Base-by-base conservation (phyloP, 306 rosid species). In the Pachyrhizus erosus region DNA sequence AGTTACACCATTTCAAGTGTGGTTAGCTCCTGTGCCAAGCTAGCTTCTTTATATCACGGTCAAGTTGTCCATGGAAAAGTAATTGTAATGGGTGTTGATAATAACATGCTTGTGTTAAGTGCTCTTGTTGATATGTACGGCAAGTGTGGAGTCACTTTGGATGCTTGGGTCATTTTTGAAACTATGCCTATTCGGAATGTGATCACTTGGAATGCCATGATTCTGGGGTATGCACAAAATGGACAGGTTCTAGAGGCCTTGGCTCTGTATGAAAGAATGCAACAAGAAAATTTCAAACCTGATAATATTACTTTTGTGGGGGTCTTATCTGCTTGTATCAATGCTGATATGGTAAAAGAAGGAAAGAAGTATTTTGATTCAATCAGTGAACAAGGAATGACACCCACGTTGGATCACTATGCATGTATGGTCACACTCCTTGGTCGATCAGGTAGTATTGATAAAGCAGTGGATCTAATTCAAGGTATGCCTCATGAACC, bases 121-220 rank as follows among this genome's bases (percentile, higher is more conserved):
- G 89, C 91, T 20, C 87, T 88, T 67, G 86, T 85, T 55, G 91
- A 88, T 73, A 88, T 88, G 91, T 88, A 88, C 70, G 80, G 84
- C 84, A 88, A 88, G 70, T 88, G 89, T 85, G 91, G 91, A 71
- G 87, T 83, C 31, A 82, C 91, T 88, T 71, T 66, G n/a, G 89
- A 80, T 77, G 91, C 87, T 67, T 70, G 77, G 57, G n/a, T 71
- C 33, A 77, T 85, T 77, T 88, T 88, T 33, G 70, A 72, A 80
- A 64, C 83, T n/a, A 85, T 85, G 89, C 84, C 70, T 83, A 14
- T 73, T 76, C 62, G 42, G 31, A 88, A 84, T 31, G 82, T 83
- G 55, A 70, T 85, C 68, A 64, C 86, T 7, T 88, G 89, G 89
- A 88, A 88, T 80, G 78, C 84, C 69, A 72, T 88, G 86, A 83